These are phyloP conservation scores for Staphylotrichum tortipilum DNA, from an alignment of 495 filamentous ascomycete genomes.

Conservation along the genomic window DNA sequence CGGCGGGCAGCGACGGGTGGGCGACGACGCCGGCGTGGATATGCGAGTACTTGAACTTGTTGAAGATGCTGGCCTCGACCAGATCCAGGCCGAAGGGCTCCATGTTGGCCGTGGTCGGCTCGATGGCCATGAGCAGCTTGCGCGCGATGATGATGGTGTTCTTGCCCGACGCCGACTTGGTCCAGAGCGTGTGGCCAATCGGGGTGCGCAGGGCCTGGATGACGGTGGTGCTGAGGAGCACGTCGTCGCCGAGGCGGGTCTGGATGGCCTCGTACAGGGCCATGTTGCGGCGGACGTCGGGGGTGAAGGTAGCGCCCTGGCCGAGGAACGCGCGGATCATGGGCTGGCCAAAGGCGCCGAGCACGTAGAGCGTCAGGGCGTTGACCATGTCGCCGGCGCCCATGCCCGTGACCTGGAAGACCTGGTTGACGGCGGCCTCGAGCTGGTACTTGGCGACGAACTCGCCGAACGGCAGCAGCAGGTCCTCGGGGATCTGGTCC, in stretches of 20 bases:
- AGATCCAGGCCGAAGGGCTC: conserved; percentile 28
- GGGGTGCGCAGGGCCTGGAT: conserved; percentile 19
- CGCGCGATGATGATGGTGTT: conserved; percentile 26
- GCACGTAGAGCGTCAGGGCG: conserved; percentile 31
- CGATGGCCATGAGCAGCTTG: conserved; percentile 34
- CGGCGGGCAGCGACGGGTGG: conserved; percentile 20
- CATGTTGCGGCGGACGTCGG: conserved; percentile 31
- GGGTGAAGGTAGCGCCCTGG: conserved; percentile 20
- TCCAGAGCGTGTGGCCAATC: conserved; percentile 27
- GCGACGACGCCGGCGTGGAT: conserved; percentile 32
- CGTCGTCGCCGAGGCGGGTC: conserved; percentile 24
- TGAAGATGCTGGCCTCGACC: conserved; percentile 25
- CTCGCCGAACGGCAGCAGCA: conserved; percentile 39
- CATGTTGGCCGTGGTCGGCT: conserved; percentile 29
- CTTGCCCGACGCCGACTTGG: conserved; percentile 22
- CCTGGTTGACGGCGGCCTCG: conserved; percentile 18
- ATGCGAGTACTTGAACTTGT: conserved; percentile 24
- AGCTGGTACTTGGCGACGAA: conserved; percentile 35
- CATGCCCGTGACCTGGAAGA: conserved; percentile 34
- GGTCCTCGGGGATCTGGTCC: conserved; percentile 34
- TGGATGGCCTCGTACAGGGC: conserved; percentile 33
- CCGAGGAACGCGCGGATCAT: conserved; percentile 30
- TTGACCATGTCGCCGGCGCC: conserved; percentile 30
- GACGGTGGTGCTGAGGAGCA: conserved; percentile 32
- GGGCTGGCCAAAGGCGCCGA: conserved; percentile 32